Conservation (phyloP, 331 rosid species). For the Rosa hybrid region DNA sequence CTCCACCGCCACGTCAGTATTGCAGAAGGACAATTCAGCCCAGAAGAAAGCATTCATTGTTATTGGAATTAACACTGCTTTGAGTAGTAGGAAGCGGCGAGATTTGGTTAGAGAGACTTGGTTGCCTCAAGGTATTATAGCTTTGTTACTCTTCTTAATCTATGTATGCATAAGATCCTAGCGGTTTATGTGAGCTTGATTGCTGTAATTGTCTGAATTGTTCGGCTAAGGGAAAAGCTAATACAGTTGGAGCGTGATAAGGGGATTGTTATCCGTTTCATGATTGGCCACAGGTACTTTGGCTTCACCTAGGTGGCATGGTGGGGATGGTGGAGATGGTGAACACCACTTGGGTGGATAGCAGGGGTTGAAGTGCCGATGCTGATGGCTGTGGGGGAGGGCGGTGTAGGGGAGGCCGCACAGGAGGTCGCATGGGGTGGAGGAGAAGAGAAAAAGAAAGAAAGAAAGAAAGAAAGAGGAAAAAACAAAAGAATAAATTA, state of each 20-base stretch:
- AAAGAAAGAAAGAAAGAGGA: too few species aligned
- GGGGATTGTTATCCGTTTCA: conserved; percentile 91
- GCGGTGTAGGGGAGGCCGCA: too few species aligned
- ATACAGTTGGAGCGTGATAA: conserved; percentile 86
- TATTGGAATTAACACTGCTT: conserved; percentile 96
- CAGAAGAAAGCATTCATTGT: conserved; percentile 71
- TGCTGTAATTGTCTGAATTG: conserved; percentile 24
- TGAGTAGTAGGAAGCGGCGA: conserved; percentile 93
- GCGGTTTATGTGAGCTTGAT: conserved; percentile 10
- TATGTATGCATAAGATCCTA: neutral
- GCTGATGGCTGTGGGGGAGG: too few species aligned
- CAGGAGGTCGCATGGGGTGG: too few species aligned
- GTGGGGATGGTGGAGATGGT: conserved; percentile 67
- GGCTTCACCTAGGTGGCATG: conserved; percentile 33
- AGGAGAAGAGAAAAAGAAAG: too few species aligned
- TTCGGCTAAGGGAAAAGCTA: conserved; percentile 74
- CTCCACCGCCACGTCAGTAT: too few species aligned
- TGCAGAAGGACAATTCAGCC: conserved; percentile 22
- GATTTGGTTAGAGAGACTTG: conserved; percentile 98
- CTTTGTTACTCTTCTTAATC: neutral
- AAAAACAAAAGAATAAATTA: too few species aligned
- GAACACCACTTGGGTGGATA: too few species aligned
- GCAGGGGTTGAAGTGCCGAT: too few species aligned
- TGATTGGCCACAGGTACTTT: conserved; percentile 93
- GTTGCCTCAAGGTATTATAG: conserved; percentile 89